Conservation (phyloP, 441 rosid species). For the Erodium chrysanthum region DNA sequence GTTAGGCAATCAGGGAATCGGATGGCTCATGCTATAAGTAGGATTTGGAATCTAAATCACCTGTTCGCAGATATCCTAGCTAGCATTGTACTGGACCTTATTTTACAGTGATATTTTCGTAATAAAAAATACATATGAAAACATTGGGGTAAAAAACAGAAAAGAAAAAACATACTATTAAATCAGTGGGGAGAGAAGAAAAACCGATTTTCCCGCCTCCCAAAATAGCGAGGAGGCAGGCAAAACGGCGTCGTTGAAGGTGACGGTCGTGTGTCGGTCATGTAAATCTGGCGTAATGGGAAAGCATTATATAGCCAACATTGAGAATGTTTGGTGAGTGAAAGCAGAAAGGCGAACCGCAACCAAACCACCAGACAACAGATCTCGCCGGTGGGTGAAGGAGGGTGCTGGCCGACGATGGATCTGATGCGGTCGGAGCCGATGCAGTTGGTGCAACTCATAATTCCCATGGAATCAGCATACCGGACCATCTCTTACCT, state of each 20-base stretch:
- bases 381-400: constrained; percentile 4
- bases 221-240: neutral
- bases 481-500: constrained; percentile 20
- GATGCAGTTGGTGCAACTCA: constrained; percentile 27
- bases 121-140: too few species aligned
- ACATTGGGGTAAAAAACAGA: too few species aligned
- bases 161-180: too few species aligned
- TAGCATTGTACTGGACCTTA: too few species aligned
- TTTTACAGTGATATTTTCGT: too few species aligned
- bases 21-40: too few species aligned
- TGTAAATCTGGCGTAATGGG: neutral
- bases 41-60: too few species aligned
- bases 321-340: constrained; percentile 8
- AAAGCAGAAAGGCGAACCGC: constrained; percentile 5
- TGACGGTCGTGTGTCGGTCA: neutral
- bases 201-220: neutral
- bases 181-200: neutral
- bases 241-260: neutral
- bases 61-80: too few species aligned
- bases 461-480: constrained; percentile 25
- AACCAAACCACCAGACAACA: neutral
- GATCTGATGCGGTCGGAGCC: constrained; percentile 29
- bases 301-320: neutral
- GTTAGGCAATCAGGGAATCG: too few species aligned
- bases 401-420: constrained; percentile 20